phyloP scores from a whole-genome alignment of 2,329 filamentous ascomycete genomes.

The Pseudopithomyces maydicus region DNA sequence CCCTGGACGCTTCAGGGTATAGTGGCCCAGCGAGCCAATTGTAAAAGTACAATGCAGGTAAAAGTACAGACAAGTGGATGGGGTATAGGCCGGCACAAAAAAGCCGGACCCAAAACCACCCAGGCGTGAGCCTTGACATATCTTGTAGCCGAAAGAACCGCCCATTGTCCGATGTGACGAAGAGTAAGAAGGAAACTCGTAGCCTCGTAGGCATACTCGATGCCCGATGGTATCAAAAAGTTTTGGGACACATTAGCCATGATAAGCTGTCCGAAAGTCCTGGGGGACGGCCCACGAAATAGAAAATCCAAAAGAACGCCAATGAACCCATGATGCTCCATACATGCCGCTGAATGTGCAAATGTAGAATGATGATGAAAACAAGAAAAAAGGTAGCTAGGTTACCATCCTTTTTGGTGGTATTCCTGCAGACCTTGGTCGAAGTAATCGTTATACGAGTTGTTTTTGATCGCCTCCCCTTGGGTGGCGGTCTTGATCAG shows the following conservation, averaged over 20 bases:
- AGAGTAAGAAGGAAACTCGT: slow-evolving; percentile 43
- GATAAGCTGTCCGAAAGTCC: slow-evolving; percentile 19
- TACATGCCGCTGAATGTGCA: slow-evolving; percentile 45
- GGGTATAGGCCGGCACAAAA: slow-evolving; percentile 22
- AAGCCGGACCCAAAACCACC: slow-evolving; percentile 25
- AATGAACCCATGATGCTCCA: slow-evolving; percentile 35
- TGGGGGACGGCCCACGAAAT: slow-evolving; percentile 12
- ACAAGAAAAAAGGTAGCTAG: no score
- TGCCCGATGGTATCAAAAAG: slow-evolving; percentile 42
- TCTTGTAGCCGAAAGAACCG: slow-evolving; percentile 36
- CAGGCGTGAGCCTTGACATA: slow-evolving; percentile 45
- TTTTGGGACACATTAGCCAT: slow-evolving; percentile 42
- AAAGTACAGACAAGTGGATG: slow-evolving; percentile 44
- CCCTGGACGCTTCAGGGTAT: slow-evolving; percentile 38
- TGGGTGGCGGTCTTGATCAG: slow-evolving; percentile 58
- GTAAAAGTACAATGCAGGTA: slow-evolving; percentile 49
- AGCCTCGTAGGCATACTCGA: slow-evolving; percentile 44
- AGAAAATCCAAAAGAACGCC: slow-evolving; percentile 34
- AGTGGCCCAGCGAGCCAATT: slow-evolving; percentile 35
- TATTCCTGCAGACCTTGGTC: slow-evolving; percentile 83
- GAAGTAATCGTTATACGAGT: slow-evolving; percentile 79
- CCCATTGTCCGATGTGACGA: slow-evolving; percentile 32
- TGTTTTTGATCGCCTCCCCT: slow-evolving; percentile 66
- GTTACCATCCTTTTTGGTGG: slow-evolving; percentile 83
- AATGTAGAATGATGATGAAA: slow-evolving; percentile 20